Base-by-base conservation (phyloP, 805 yeast genomes). In the Huiozyma sinensis region DNA sequence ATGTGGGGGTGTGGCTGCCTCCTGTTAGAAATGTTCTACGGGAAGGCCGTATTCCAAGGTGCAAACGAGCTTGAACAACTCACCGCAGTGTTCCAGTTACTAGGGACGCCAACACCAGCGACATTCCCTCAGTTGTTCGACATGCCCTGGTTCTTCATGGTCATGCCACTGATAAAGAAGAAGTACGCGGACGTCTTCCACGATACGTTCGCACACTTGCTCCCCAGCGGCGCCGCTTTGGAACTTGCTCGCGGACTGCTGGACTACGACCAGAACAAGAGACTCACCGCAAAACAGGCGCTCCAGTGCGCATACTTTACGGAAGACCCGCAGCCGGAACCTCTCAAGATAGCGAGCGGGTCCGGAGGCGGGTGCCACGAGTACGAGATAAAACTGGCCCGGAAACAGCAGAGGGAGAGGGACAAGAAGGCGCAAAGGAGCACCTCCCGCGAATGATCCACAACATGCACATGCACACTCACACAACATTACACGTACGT, bases 1-100 rank as follows among this genome's bases (percentile, higher is more conserved):
- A 79, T 87, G 52, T 92, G 98, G 98, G 96, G 97, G 0, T 80
- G 87, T 48, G 98, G 98, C 2, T 92, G 97, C 66, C 68, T 92
- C 28, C 67, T 92, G 47, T 73, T 87, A 28, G 97, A 92, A 60
- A 62, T 92, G 34, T 87, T 85, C 56, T 75, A 81, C 1, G 75
- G 79, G 50, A 65, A 66, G 31, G 95, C 97, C 0, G 68, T 82
- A 1, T 92, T 92, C 60, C 94, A 82, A 61, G 97, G 96, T 1
- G 71, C 73, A 24, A 95, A 92, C 61, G 98, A 92, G 57, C 72
- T 92, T 35, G 81, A 84, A 42, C 97, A 90, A 60, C 61, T 92
- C 29, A 71, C 75, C 51, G 76, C 81, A 31, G 86, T 92, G 6
- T 87, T 80, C 58, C 77, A 80, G 41, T 66, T 85, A 0, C 76